phyloP scores from a whole-genome alignment of 768 basidiomycete species.

The Termitomyces sp. region DNA sequence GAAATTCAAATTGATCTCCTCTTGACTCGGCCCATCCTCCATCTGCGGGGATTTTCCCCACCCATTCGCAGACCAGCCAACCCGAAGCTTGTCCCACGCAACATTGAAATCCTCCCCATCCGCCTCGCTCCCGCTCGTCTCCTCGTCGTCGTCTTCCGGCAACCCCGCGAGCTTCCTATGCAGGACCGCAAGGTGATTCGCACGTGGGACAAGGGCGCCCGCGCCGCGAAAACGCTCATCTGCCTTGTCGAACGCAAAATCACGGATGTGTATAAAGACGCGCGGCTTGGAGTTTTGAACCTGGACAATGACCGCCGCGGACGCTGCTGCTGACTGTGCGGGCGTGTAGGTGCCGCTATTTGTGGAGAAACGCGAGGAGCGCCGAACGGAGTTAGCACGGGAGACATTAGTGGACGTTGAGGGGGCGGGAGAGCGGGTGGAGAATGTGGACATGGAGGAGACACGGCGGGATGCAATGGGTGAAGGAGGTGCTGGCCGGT shows the following conservation, averaged over 20 bases:
- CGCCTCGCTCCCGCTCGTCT: slow-evolving; percentile 10
- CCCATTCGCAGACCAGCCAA: slow-evolving; percentile 20
- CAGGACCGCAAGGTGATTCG: slow-evolving; percentile 31
- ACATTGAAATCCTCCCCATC: slow-evolving; percentile 21
- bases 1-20: slow-evolving; percentile 49
- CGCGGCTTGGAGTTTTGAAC: not conserved
- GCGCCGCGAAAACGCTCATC: slow-evolving; percentile 35
- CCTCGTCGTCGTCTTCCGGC: slow-evolving; percentile 14
- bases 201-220: slow-evolving; percentile 35
- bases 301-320: not conserved
- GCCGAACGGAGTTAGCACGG: slow-evolving; percentile 10
- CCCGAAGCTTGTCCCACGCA: slow-evolving; percentile 22
- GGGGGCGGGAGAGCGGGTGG: slow-evolving; percentile 17
- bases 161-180: slow-evolving; percentile 22
- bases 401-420: slow-evolving; percentile 10
- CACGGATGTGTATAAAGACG: slow-evolving; percentile 34
- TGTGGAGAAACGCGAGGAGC: not conserved
- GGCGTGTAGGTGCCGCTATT: not conserved
- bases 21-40: slow-evolving; percentile 31
- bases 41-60: slow-evolving; percentile 17
- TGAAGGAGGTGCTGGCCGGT: slow-evolving; percentile 15
- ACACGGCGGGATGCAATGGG: slow-evolving; percentile 12
- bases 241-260: slow-evolving; percentile 30
- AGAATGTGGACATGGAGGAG: slow-evolving; percentile 25
- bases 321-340: not conserved